Base-by-base conservation (phyloP, 2,329 filamentous ascomycete genomes). In the Diaporthe humulicola region DNA sequence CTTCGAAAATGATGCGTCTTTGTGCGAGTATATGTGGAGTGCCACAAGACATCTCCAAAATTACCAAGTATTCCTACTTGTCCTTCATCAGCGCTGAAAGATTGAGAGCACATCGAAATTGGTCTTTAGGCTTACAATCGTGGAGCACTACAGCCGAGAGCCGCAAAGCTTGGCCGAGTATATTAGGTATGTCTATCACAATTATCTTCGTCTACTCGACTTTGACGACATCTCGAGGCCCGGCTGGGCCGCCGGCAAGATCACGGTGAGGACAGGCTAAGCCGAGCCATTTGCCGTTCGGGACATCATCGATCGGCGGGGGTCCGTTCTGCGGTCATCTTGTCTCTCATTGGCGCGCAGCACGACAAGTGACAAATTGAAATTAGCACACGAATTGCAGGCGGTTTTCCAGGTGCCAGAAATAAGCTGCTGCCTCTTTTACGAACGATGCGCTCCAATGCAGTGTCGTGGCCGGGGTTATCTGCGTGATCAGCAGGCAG, bases 231-330 rank as follows among this genome's bases (percentile, higher is more conserved):
- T 30, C 38, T 60, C 3, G 50, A 57, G 40, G 56, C 54, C 56
- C 40, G 58, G 36, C 57, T 73, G 56, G 74, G 74, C 57, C 61
- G 57, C 40, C 66, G 52, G 74, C 57, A 67, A 40, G 38, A 48
- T 38, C 48, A 48, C 30, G 30, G 38, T 52, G 38, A 48, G 36
- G 56, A 70, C 33, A 52, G 30, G 73, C 45, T n/a, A 45, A 64
- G n/a, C 54, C 38, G 56, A 73, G n/a, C 38, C 36, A 72, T 64
- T 50, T 67, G 70, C 70, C 71, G 56, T 56, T 60, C 40, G 30
- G 38, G 36, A 30, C n/a, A 50, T 60, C 42, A 40, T 50, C 25
- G 64, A 64, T 45, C 36, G 42, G 66, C 40, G 58, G 57, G 66
- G 66, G 42, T 56, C 72, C 66, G 48, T 69, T 54, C 57, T 45